phyloP scores from a whole-genome alignment of 1,139 yeast genomes.

The Nakaseomyces nivariensis region DNA sequence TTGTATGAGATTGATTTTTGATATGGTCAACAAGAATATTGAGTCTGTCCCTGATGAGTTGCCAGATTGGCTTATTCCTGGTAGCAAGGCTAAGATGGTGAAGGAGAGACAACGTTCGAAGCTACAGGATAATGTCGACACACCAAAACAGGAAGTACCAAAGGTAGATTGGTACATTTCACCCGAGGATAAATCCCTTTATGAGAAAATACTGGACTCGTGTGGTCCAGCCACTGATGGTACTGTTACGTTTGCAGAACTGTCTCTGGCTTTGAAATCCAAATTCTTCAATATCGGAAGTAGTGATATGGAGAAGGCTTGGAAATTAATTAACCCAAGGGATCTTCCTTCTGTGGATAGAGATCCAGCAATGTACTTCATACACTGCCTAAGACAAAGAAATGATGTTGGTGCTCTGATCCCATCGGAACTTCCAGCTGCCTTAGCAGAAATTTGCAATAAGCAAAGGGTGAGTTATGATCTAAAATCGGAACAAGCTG shows the following conservation, averaged over 20 bases:
- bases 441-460: constrained; percentile 82
- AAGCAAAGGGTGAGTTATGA: constrained; percentile 78
- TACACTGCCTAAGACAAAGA: constrained; percentile 85
- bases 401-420: constrained; percentile 70
- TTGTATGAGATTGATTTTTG: constrained; percentile 91
- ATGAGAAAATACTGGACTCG: constrained; percentile 67
- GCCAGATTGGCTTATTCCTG: constrained; percentile 90
- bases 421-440: constrained; percentile 92
- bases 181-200: constrained; percentile 70
- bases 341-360: constrained; percentile 80
- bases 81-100: constrained; percentile 73
- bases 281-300: constrained; percentile 67
- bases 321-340: constrained; percentile 92
- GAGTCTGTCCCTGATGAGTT: constrained; percentile 55
- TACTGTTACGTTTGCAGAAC: constrained; percentile 65
- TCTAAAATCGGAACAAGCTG: constrained; percentile 42
- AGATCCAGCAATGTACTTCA: constrained; percentile 81
- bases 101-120: constrained; percentile 42
- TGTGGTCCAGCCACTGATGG: constrained; percentile 52
- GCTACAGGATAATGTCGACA: constrained; percentile 31
- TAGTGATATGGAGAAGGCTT: constrained; percentile 82
- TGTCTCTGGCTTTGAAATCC: constrained; percentile 51
- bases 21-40: constrained; percentile 69
- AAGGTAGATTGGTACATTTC: constrained; percentile 93
- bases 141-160: constrained; percentile 20